phyloP scores from a whole-genome alignment of 2,329 filamentous ascomycete genomes.

The Volutella citrinella region DNA sequence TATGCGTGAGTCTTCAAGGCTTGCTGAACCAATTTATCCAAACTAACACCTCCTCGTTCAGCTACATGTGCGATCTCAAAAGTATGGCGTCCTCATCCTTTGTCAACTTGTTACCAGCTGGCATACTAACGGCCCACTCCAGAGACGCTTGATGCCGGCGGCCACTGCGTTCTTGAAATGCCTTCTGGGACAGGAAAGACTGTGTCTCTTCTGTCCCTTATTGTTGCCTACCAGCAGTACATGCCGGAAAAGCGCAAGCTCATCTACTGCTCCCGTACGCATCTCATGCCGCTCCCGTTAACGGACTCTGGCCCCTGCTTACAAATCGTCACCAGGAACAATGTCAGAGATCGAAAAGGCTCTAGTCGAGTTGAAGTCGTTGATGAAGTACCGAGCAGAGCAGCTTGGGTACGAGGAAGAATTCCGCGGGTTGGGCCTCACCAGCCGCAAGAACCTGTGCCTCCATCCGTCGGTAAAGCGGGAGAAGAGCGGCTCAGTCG shows the following conservation, averaged over 20 bases:
- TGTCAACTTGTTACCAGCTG: too few relatives aligned
- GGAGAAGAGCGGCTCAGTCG: slow-evolving; percentile 91
- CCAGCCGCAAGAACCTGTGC: slow-evolving; percentile 95
- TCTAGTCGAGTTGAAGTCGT: slow-evolving; percentile 79
- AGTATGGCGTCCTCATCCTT: slow-evolving; percentile 31
- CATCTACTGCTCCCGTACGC: slow-evolving; percentile 88
- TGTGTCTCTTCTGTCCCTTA: slow-evolving; percentile 88
- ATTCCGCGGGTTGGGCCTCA: slow-evolving; percentile 86
- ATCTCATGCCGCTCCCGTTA: too few relatives aligned
- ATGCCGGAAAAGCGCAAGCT: slow-evolving; percentile 92
- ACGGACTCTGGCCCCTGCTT: too few relatives aligned
- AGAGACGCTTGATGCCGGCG: slow-evolving; percentile 85
- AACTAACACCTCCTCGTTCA: slow-evolving; percentile 18
- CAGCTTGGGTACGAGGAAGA: slow-evolving; percentile 90
- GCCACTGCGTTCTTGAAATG: slow-evolving; percentile 98
- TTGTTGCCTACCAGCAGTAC: slow-evolving; percentile 93
- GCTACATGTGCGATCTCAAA: slow-evolving; percentile 58
- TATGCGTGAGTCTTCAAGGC: slow-evolving; percentile 43
- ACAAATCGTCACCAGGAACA: slow-evolving; percentile 52
- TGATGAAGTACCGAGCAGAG: slow-evolving; percentile 93
- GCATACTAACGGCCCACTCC: too few relatives aligned
- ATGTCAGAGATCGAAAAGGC: slow-evolving; percentile 99
- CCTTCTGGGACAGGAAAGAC: slow-evolving; percentile 98
- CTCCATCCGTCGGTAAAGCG: slow-evolving; percentile 93
- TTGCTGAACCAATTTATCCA: slow-evolving; percentile 1